Percentiles rank a stretch among this genome's conserved stretches.
These are phyloP conservation scores for Acanthamoeba castellanii DNA, from an alignment of 208 protist genomes.

Conservation along the genomic window DNA sequence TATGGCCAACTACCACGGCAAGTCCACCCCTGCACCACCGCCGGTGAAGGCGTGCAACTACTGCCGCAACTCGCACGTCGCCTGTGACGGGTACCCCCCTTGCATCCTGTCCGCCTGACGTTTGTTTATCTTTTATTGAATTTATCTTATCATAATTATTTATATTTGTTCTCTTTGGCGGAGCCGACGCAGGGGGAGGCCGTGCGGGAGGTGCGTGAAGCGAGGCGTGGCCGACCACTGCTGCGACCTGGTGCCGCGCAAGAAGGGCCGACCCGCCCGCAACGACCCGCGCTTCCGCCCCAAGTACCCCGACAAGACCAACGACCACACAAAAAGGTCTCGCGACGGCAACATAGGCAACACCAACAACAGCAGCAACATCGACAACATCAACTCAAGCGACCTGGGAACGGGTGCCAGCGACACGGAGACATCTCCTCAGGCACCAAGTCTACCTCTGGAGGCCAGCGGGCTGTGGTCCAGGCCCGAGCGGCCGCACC, in stretches of 20 bases:
- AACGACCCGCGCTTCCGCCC: slow-evolving; percentile 4
- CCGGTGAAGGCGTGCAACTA: neutral
- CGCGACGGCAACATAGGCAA: neutral
- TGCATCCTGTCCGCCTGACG: too few relatives aligned
- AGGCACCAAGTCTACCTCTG: too few relatives aligned
- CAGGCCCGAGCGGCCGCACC: too few relatives aligned
- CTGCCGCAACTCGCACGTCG: neutral
- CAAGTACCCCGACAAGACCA: neutral
- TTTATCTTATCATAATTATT: too few relatives aligned
- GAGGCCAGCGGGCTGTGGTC: too few relatives aligned
- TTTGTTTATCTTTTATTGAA: neutral
- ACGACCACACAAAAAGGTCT: neutral
- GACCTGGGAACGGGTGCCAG: neutral
- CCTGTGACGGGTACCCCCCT: slow-evolving; percentile 11
- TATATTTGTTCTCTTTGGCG: too few relatives aligned
- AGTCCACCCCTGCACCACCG: neutral
- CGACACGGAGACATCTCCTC: too few relatives aligned
- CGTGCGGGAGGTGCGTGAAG: neutral
- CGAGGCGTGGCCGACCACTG: neutral
- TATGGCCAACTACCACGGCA: neutral
- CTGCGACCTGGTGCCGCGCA: neutral
- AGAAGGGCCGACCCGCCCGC: neutral
- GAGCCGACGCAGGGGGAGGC: neutral
- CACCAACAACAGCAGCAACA: too few relatives aligned
- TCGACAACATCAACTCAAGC: neutral